phyloP scores from a whole-genome alignment of 2,329 filamentous ascomycete species.

The Dactylonectria macrodidyma region DNA sequence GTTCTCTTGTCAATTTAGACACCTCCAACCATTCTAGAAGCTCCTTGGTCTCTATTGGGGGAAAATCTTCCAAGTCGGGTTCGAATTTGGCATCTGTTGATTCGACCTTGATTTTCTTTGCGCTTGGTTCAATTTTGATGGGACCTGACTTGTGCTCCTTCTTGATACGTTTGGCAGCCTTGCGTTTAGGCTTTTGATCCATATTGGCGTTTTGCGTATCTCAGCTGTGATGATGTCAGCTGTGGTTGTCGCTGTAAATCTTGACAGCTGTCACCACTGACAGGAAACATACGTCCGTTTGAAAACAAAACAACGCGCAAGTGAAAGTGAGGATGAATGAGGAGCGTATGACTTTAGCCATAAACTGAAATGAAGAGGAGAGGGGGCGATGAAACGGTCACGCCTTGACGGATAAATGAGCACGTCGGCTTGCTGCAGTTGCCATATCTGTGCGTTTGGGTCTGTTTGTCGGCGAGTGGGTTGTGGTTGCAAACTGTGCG shows the following conservation, averaged over 20 bases:
- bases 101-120: background rate
- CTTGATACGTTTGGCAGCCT: background rate
- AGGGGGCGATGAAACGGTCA: too few species aligned
- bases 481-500: background rate
- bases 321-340: too few species aligned
- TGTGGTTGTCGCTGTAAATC: too few species aligned
- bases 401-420: background rate
- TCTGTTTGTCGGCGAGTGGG: background rate
- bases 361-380: too few species aligned
- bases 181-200: background rate
- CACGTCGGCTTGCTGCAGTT: background rate
- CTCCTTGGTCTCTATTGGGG: slow-evolving; percentile 4
- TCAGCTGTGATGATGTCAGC: too few species aligned
- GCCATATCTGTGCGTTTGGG: background rate
- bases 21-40: slow-evolving; percentile 2
- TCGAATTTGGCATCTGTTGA: background rate
- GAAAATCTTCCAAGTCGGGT: slow-evolving; percentile 4
- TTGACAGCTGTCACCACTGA: too few species aligned
- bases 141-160: too few species aligned
- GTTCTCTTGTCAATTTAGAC: slow-evolving; percentile 3
- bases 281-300: too few species aligned
- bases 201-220: background rate
- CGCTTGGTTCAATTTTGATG: background rate
- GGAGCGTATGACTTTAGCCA: too few species aligned
- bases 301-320: too few species aligned